Conservation (phyloP, 768 basidiomycete genomes). For the Naganishia friedmannii region DNA sequence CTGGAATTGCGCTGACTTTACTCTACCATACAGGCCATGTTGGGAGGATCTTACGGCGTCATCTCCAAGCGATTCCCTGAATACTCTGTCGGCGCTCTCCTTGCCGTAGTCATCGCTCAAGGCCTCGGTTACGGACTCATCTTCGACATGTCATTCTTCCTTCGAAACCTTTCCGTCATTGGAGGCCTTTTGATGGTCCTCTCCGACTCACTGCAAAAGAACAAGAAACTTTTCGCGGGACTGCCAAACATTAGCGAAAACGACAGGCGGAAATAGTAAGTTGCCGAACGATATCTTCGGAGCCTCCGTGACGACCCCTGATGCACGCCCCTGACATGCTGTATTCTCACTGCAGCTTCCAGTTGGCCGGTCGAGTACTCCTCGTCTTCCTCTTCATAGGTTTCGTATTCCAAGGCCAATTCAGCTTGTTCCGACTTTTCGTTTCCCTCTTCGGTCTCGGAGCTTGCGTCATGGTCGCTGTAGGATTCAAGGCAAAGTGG, state of each 20-base stretch:
- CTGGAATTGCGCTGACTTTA: not conserved
- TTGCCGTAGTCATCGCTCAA: conserved; percentile 87
- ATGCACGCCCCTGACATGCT: not conserved
- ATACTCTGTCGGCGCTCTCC: conserved; percentile 81
- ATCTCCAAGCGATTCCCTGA: conserved; percentile 84
- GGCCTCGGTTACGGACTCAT: conserved; percentile 98
- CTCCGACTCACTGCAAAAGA: conserved; percentile 85
- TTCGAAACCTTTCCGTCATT: conserved; percentile 94
- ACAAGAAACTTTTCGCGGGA: conserved; percentile 84
- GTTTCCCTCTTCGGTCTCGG: conserved; percentile 85
- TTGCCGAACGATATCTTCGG: conserved; percentile 27
- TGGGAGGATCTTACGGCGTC: conserved; percentile 74
- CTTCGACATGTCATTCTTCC: conserved; percentile 99
- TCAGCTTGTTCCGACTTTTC: conserved; percentile 79
- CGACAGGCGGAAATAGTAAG: conserved; percentile 97
- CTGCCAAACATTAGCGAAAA: conserved; percentile 85
- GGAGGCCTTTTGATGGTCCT: conserved; percentile 99
- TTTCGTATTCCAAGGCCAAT: conserved; percentile 88
- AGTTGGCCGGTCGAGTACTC: conserved; percentile 91
- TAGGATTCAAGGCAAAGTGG: conserved; percentile 99
- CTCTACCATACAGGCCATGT: conserved; percentile 67
- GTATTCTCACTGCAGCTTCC: conserved; percentile 63
- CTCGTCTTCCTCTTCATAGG: conserved; percentile 99
- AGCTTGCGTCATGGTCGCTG: conserved; percentile 91
- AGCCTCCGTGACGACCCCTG: too few species aligned